Percentiles rank a stretch among this genome's conserved stretches.
Evolutionary conservation across 345 rosid genomes (phyloP).

Genomic region (Litchi chinensis): DNA sequence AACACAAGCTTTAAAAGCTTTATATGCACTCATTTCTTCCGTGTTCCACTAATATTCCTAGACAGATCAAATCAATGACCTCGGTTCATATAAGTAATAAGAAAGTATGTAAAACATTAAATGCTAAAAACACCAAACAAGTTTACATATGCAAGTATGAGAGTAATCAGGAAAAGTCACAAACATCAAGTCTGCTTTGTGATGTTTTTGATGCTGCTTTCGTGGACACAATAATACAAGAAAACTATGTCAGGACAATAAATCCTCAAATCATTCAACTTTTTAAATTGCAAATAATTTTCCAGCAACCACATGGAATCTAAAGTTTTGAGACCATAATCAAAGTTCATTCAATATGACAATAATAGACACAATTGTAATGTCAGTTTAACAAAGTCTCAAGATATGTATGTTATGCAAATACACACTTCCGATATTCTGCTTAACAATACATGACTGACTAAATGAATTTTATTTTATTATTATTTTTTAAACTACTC

Average conservation of each 20-base stretch:
- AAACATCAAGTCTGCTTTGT: neutral
- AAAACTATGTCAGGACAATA: neutral
- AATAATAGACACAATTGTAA: neutral
- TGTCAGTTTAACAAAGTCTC: neutral
- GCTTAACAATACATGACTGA: neutral
- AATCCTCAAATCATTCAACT: neutral
- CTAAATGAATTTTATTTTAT: neutral
- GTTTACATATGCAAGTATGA: neutral
- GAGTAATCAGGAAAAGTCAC: neutral
- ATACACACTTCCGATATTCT: neutral
- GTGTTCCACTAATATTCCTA: constrained; percentile 14
- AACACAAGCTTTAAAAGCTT: constrained; percentile 69
- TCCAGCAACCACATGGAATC: neutral
- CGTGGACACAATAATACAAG: neutral
- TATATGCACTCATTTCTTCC: constrained; percentile 67
- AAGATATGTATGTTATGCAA: neutral
- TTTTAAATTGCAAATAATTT: neutral
- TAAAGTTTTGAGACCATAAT: neutral
- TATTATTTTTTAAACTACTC: neutral
- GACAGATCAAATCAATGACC: neutral
- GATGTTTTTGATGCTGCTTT: neutral
- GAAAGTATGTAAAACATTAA: neutral
- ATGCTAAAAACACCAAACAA: neutral
- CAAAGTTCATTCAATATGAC: neutral
- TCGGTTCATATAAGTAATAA: too few species aligned